phyloP scores from a whole-genome alignment of 768 basidiomycete genomes.

The Rhodotorula graminis region DNA sequence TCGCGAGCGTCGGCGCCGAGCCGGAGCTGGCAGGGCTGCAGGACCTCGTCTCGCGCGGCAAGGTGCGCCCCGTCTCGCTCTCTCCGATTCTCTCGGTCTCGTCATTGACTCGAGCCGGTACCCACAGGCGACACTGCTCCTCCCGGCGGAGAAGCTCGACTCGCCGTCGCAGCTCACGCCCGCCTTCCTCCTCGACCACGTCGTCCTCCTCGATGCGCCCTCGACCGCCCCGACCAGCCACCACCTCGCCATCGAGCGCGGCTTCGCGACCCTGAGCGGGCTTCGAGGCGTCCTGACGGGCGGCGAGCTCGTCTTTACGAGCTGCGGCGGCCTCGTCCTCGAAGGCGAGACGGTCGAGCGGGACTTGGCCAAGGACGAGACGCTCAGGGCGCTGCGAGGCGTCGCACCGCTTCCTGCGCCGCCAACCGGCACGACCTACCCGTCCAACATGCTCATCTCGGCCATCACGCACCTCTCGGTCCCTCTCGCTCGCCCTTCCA shows the following conservation, averaged over 20 bases:
- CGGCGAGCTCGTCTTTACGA: slow-evolving; percentile 14
- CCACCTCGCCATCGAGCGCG: slow-evolving; percentile 40
- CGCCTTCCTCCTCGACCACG: slow-evolving; percentile 77
- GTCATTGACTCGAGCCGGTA: background rate
- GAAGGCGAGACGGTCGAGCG: slow-evolving; percentile 45
- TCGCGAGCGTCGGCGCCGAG: slow-evolving; percentile 49
- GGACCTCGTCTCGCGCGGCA: slow-evolving; percentile 60
- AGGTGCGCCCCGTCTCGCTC: slow-evolving; percentile 52
- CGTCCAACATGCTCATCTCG: slow-evolving; percentile 15
- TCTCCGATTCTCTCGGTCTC: background rate
- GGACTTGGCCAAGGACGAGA: slow-evolving; percentile 50
- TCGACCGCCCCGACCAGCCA: slow-evolving; percentile 38
- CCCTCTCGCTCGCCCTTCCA: slow-evolving; percentile 47
- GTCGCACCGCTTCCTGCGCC: slow-evolving; percentile 47
- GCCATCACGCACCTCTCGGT: slow-evolving; percentile 16
- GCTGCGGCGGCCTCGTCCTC: slow-evolving; percentile 6
- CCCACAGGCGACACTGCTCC: slow-evolving; percentile 66
- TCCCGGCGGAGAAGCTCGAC: slow-evolving; percentile 60
- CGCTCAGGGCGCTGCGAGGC: slow-evolving; percentile 51
- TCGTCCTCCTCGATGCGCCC: slow-evolving; percentile 61
- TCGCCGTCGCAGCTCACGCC: slow-evolving; percentile 59
- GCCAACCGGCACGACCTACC: slow-evolving; percentile 4
- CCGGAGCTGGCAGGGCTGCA: slow-evolving; percentile 69
- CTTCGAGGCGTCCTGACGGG: slow-evolving; percentile 58
- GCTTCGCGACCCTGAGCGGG: slow-evolving; percentile 72